Percentiles rank a stretch among this genome's conserved stretches.
Evolutionary conservation across 2,329 filamentous ascomycete genomes (phyloP).

Genomic region (Cercospora nicotianae): DNA sequence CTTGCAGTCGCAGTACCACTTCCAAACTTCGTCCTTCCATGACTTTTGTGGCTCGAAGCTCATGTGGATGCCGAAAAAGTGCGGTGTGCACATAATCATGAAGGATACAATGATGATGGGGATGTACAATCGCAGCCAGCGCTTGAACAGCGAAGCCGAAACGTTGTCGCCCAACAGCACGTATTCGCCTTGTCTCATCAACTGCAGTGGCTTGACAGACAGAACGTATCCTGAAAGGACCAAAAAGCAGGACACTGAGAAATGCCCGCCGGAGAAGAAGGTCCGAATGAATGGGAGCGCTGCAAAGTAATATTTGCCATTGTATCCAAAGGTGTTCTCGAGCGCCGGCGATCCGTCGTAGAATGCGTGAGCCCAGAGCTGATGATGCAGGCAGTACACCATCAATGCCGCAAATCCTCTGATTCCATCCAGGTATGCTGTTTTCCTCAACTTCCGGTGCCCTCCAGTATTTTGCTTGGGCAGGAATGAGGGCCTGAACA

Average conservation of each 20-base stretch:
- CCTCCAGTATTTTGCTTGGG: conserved; percentile 19
- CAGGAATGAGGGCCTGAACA: conserved; percentile 24
- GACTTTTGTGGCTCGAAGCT: conserved; percentile 39
- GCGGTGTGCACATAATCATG: conserved; percentile 54
- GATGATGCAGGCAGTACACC: conserved; percentile 64
- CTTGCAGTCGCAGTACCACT: conserved; percentile 59
- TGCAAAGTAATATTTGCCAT: conserved; percentile 52
- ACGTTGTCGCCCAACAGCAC: conserved; percentile 44
- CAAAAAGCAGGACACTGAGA: conserved; percentile 56
- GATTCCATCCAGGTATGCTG: conserved; percentile 65
- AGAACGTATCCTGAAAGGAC: conserved; percentile 56
- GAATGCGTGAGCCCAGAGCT: conserved; percentile 54
- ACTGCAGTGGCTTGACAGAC: conserved; percentile 48
- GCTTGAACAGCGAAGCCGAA: conserved; percentile 52
- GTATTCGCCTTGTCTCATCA: conserved; percentile 37
- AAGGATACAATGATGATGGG: conserved; percentile 59
- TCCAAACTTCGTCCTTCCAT: conserved; percentile 54
- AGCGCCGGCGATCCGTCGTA: conserved; percentile 22
- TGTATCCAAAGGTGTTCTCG: conserved; percentile 43
- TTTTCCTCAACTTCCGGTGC: conserved; percentile 44
- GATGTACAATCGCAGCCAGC: conserved; percentile 53
- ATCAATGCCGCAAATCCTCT: conserved; percentile 66
- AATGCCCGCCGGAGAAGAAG: conserved; percentile 63
- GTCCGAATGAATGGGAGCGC: conserved; percentile 59
- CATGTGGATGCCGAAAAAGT: conserved; percentile 48